phyloP scores from a whole-genome alignment of 164 flowering plant genomes.

The Vitis cinerea region DNA sequence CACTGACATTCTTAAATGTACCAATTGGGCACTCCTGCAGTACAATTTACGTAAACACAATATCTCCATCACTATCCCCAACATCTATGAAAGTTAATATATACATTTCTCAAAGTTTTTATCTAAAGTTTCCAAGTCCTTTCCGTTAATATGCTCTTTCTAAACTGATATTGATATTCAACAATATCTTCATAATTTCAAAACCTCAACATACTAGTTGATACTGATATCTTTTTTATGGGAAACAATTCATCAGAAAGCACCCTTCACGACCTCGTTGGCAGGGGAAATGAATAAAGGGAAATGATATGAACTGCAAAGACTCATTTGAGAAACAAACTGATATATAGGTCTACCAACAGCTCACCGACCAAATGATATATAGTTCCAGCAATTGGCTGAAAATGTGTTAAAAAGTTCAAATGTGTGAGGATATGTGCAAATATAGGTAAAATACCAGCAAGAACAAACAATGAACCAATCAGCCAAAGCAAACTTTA shows the following conservation, averaged over 20 bases:
- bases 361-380: not conserved
- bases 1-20: constrained; percentile 81
- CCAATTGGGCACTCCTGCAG: constrained; percentile 94
- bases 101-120: no score
- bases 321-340: not conserved
- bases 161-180: no score
- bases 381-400: not conserved
- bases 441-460: not conserved
- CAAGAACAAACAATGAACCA: not conserved
- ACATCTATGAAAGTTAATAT: no score
- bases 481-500: not conserved
- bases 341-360: not conserved
- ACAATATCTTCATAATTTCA: no score
- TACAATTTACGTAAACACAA: not conserved
- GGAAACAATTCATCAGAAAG: not conserved
- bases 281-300: not conserved
- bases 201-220: no score
- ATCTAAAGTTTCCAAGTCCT: no score
- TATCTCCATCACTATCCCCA: not conserved
- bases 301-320: not conserved
- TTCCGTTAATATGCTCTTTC: no score
- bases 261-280: not conserved
- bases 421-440: not conserved
- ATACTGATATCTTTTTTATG: no score
- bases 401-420: not conserved